Conservation (phyloP, 257 asterid genomes). For the Solanum acaule region DNA sequence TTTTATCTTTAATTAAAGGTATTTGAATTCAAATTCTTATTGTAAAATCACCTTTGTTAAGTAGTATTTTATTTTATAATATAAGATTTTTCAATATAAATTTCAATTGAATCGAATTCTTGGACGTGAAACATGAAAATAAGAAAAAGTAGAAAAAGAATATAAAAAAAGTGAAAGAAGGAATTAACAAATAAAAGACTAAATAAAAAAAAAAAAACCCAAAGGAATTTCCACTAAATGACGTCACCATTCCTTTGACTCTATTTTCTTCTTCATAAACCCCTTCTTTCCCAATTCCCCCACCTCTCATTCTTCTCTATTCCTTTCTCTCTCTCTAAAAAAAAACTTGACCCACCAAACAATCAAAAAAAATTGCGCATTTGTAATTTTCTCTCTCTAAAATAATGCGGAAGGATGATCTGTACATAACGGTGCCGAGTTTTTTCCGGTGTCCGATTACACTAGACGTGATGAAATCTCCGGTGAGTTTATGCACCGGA, state of each 20-base stretch:
- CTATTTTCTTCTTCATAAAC: conserved; percentile 7
- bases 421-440: conserved; percentile 40
- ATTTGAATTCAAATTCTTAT: too few relatives aligned
- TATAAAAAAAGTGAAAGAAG: conserved; percentile 1
- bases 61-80: not conserved
- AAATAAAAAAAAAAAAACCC: not conserved
- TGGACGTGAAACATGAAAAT: too few relatives aligned
- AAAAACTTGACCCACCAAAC: not conserved
- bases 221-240: conserved; percentile 1
- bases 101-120: too few relatives aligned
- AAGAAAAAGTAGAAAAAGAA: not conserved
- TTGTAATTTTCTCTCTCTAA: not conserved
- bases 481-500: conserved; percentile 82
- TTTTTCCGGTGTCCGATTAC: conserved; percentile 80
- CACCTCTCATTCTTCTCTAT: not conserved
- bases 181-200: not conserved
- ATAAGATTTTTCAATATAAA: too few relatives aligned
- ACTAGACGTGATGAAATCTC: conserved; percentile 73
- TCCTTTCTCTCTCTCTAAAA: not conserved
- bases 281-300: not conserved
- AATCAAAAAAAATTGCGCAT: not conserved
- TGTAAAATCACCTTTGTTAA: too few relatives aligned
- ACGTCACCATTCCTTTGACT: conserved; percentile 48
- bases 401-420: conserved; percentile 50
- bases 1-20: too few relatives aligned